These are phyloP conservation scores for Biancaea sappan DNA, from an alignment of 306 rosid species.

Conservation along the genomic window DNA sequence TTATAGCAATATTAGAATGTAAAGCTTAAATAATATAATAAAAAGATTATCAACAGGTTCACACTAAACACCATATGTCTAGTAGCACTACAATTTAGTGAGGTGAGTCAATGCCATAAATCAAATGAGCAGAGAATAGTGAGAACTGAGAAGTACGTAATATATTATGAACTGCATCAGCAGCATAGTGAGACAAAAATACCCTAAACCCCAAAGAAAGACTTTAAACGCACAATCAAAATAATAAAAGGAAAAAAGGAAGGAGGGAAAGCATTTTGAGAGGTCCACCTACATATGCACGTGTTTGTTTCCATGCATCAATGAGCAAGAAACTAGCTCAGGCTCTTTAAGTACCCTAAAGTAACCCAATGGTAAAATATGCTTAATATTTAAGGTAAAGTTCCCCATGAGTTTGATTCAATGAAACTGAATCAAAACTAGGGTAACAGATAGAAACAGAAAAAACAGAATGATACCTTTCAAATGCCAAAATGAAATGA, in stretches of 20 bases:
- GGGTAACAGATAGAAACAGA: background rate
- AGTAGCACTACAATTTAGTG: background rate
- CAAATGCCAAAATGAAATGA: slow-evolving; percentile 88
- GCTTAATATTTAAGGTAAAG: background rate
- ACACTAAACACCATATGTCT: background rate
- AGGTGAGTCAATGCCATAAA: background rate
- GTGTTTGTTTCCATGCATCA: slow-evolving; percentile 5
- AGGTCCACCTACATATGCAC: background rate
- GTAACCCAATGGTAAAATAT: slow-evolving; percentile 6
- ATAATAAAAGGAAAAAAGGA: slow-evolving; percentile 2
- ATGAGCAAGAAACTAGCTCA: background rate
- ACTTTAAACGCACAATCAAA: background rate
- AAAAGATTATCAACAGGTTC: background rate
- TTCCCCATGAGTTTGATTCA: background rate
- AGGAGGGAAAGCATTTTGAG: background rate
- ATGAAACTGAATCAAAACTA: background rate
- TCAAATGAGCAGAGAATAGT: background rate
- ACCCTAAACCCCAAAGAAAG: background rate
- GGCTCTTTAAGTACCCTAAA: background rate
- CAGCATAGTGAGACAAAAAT: slow-evolving; percentile 4
- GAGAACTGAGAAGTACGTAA: background rate
- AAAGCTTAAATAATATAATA: background rate
- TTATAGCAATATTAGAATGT: background rate
- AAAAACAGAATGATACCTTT: slow-evolving; percentile 57
- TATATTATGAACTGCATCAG: background rate